Conservation (phyloP, 2,329 filamentous ascomycete species). For the Hymenoscyphus linearis region DNA sequence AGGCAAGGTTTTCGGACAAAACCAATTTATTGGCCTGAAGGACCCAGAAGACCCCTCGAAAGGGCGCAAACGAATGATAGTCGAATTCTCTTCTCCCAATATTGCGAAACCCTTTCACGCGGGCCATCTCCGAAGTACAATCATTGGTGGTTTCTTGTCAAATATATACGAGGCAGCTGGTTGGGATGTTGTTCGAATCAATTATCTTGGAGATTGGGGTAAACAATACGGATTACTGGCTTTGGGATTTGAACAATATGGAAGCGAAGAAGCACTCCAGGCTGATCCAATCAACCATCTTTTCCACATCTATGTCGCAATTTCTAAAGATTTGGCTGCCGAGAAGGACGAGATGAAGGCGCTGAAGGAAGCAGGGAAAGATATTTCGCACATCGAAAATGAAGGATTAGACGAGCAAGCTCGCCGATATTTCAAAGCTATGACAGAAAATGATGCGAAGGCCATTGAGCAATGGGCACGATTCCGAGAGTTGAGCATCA, state of each 20-base stretch:
- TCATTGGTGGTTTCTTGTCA: constrained; percentile 67
- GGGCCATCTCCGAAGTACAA: constrained; percentile 69
- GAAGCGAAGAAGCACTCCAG: constrained; percentile 64
- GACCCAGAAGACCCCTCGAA: constrained; percentile 54
- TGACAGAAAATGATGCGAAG: constrained; percentile 60
- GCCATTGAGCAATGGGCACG: constrained; percentile 59
- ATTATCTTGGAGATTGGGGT: constrained; percentile 77
- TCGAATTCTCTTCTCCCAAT: constrained; percentile 83
- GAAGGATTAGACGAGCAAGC: constrained; percentile 68
- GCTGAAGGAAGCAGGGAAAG: constrained; percentile 32
- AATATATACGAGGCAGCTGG: constrained; percentile 64
- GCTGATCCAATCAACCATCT: constrained; percentile 76
- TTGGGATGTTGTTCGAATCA: constrained; percentile 66
- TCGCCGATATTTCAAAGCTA: constrained; percentile 64
- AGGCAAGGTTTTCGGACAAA: constrained; percentile 58
- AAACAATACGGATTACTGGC: constrained; percentile 67
- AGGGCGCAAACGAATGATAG: constrained; percentile 50
- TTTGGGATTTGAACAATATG: constrained; percentile 70
- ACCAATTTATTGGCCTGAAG: constrained; percentile 52
- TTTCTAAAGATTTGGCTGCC: constrained; percentile 56
- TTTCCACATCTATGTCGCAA: constrained; percentile 75
- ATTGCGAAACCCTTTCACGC: constrained; percentile 80
- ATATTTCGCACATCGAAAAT: constrained; percentile 44
- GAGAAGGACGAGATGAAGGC: constrained; percentile 63
- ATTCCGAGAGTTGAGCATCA: constrained; percentile 63